A percentile compares a stretch with the other conserved stretches of the same genome.
These are phyloP conservation scores for Dendrobium nobile DNA, from an alignment of 106 monocot species.

Conservation along the genomic window DNA sequence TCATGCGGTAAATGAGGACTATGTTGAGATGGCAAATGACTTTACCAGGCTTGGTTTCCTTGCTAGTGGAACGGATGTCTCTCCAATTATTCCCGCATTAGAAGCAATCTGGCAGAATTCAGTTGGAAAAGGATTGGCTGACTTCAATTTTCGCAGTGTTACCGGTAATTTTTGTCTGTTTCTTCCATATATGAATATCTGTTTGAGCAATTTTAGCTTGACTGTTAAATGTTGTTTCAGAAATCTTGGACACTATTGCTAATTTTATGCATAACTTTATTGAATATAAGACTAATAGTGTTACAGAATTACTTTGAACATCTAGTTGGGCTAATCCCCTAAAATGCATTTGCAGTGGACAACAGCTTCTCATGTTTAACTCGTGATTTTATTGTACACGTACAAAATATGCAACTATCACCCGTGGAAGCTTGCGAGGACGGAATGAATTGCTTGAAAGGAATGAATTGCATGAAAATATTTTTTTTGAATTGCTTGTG, in stretches of 20 bases:
- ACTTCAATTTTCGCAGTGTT: slow-evolving; percentile 96
- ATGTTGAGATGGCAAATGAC: slow-evolving; percentile 99
- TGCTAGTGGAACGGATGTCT: slow-evolving; percentile 90
- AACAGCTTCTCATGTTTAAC: not conserved
- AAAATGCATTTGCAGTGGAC: not conserved
- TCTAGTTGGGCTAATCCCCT: not conserved
- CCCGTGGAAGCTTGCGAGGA: no score
- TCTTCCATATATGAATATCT: not conserved
- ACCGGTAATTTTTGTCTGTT: slow-evolving; percentile 42
- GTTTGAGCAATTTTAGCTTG: not conserved
- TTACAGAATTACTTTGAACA: not conserved
- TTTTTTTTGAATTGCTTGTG: not conserved
- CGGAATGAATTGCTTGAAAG: no score
- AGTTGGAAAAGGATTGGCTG: slow-evolving; percentile 76
- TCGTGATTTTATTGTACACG: not conserved
- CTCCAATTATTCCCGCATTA: slow-evolving; percentile 89
- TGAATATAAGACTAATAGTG: not conserved
- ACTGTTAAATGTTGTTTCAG: not conserved
- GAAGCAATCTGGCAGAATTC: slow-evolving; percentile 99
- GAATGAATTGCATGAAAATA: no score
- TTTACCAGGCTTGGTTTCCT: slow-evolving; percentile 99
- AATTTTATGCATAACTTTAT: not conserved
- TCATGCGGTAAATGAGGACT: slow-evolving; percentile 99
- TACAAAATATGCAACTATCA: not conserved
- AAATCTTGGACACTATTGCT: not conserved